Percentiles rank a stretch among this genome's conserved stretches.
Conservation (phyloP, 1,284 basidiomycete genomes). For the Peniophora sp. region DNA sequence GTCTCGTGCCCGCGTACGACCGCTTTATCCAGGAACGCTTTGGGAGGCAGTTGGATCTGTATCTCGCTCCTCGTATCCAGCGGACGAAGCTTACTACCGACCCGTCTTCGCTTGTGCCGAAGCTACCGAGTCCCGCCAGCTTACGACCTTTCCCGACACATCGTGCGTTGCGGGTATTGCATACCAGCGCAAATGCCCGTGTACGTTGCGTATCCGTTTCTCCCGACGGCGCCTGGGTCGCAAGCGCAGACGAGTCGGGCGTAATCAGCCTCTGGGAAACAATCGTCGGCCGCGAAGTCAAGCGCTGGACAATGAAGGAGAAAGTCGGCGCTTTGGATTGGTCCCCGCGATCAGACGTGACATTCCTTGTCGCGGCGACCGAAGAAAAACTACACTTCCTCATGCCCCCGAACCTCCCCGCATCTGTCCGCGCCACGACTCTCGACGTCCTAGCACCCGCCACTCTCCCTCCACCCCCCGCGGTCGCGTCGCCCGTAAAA, state of each 20-base stretch:
- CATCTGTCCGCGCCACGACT: constrained; percentile 51
- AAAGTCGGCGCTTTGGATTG: constrained; percentile 87
- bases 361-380: constrained; percentile 77
- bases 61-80: constrained; percentile 92
- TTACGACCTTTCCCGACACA: constrained; percentile 94
- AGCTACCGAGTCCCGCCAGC: constrained; percentile 91
- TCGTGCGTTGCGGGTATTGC: constrained; percentile 66
- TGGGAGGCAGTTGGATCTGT: constrained; percentile 91
- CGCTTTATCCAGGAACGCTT: constrained; percentile 94
- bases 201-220: constrained; percentile 78
- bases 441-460: constrained; percentile 60
- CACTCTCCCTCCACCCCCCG: constrained; percentile 49
- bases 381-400: constrained; percentile 79
- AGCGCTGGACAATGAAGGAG: constrained; percentile 78
- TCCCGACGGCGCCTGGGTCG: constrained; percentile 86
- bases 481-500: constrained; percentile 58
- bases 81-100: constrained; percentile 85
- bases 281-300: constrained; percentile 86
- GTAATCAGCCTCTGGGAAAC: constrained; percentile 89
- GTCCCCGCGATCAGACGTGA: constrained; percentile 85
- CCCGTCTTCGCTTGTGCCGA: constrained; percentile 87
- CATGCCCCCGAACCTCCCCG: constrained; percentile 71
- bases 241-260: constrained; percentile 90
- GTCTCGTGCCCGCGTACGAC: constrained; percentile 88
- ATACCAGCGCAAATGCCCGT: constrained; percentile 47